Conservation (phyloP, 129 eudicot species). For the Flaveria bidentis region DNA sequence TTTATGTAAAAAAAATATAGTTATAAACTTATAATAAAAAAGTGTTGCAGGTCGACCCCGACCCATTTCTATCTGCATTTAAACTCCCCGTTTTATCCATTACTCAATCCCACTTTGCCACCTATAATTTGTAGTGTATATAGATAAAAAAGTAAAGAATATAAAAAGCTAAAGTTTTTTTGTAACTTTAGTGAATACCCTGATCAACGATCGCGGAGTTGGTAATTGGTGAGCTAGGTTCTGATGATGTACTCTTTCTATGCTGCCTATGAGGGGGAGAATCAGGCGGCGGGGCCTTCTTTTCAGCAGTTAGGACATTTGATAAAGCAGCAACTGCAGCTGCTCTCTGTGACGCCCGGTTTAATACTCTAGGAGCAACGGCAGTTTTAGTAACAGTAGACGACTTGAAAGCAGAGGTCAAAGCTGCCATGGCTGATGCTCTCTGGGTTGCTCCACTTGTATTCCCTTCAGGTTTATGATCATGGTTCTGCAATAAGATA, state of each 20-base stretch:
- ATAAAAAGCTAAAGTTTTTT: neutral
- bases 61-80: neutral
- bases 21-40: neutral
- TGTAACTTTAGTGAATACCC: neutral
- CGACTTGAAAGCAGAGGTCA: slow-evolving; percentile 75
- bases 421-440: slow-evolving; percentile 95
- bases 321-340: slow-evolving; percentile 98
- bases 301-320: slow-evolving; percentile 87
- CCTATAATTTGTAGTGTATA: neutral
- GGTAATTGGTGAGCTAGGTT: slow-evolving; percentile 51
- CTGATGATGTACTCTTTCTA: slow-evolving; percentile 46
- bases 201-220: slow-evolving; percentile 1
- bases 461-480: slow-evolving; percentile 53
- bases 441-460: slow-evolving; percentile 84
- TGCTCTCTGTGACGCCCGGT: slow-evolving; percentile 90
- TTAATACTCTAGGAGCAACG: slow-evolving; percentile 45
- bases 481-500: slow-evolving; percentile 36
- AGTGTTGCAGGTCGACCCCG: slow-evolving; percentile 1
- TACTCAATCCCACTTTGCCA: neutral
- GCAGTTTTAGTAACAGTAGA: slow-evolving; percentile 51
- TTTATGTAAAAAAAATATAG: neutral
- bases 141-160: neutral
- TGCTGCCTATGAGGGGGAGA: slow-evolving; percentile 50
- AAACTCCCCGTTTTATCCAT: neutral
- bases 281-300: slow-evolving; percentile 51